phyloP scores from a whole-genome alignment of 805 yeast genomes.

The Metschnikowia baotianmanensis region DNA sequence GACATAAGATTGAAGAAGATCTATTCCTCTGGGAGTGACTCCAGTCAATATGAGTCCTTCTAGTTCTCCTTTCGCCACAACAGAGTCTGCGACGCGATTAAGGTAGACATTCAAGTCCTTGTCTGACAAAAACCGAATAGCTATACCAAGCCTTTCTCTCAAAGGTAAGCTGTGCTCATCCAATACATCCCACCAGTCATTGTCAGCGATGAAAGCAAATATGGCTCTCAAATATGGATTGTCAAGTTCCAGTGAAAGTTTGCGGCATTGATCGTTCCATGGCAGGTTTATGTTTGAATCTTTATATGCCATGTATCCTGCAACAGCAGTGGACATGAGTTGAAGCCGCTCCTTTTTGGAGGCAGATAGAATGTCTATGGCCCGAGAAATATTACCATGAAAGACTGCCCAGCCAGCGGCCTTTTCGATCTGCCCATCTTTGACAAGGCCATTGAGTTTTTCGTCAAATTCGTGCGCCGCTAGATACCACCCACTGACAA shows the following conservation, averaged over 20 bases:
- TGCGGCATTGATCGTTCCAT: constrained; percentile 93
- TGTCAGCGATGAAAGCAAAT: constrained; percentile 90
- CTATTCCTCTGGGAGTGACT: constrained; percentile 80
- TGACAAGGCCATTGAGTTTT: constrained; percentile 55
- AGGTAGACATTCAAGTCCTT: constrained; percentile 72
- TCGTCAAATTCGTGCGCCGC: constrained; percentile 72
- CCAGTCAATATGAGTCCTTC: constrained; percentile 93
- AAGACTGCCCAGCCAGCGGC: constrained; percentile 99
- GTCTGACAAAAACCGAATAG: constrained; percentile 80
- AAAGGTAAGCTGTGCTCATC: constrained; percentile 88
- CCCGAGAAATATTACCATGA: constrained; percentile 80
- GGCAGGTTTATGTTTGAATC: constrained; percentile 60
- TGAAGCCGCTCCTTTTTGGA: constrained; percentile 68
- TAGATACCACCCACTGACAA: constrained; percentile 89
- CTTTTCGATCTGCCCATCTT: constrained; percentile 65
- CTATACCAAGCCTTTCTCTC: constrained; percentile 87
- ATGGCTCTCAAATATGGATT: constrained; percentile 89
- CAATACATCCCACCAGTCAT: constrained; percentile 94
- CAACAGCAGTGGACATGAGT: constrained; percentile 89
- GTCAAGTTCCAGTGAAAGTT: constrained; percentile 81
- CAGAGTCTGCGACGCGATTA: constrained; percentile 65
- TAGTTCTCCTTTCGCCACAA: constrained; percentile 74
- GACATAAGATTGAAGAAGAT: constrained; percentile 79
- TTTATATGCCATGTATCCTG: constrained; percentile 64
- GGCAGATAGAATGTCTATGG: constrained; percentile 74